Evolutionary conservation across 2,329 filamentous ascomycete species (phyloP), one percentile per base, ranked within the genome.

Genomic region (Akanthomyces lecanii): DNA sequence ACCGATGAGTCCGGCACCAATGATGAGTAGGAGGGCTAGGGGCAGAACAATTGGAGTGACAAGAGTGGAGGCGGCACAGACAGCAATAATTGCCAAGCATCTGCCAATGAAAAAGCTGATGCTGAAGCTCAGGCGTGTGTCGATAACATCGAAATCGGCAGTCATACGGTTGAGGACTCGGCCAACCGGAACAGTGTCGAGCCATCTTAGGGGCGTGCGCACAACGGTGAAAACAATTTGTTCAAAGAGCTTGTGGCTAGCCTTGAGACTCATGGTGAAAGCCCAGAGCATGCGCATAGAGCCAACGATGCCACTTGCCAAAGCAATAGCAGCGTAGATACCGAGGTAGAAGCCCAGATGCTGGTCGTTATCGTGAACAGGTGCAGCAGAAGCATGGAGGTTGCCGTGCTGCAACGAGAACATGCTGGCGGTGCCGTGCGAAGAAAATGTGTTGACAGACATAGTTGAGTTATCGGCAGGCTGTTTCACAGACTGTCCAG

Each of bases 111-210:
- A 81, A 67, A 87, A 85, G 5, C 80, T 82, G 65, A 91, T 73
- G 57, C 89, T 84, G 67, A 83, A 82, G 7, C 86, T 84, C 56
- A 92, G 77, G 42, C 84, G 81, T 7, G 83, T 86, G 74, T 94
- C 90, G 55, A 93, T 83, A 47, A 86, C 82, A 67, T 88, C 85
- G 73, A 94, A 92, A 74, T 94, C 90, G 3, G 88, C 81, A 0
- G 89, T 91, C 72, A 93, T 91, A 2, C 90, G 83, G 74, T 94
- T 94, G 23, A 93, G 78, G 44, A 93, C 85, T 52, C 90, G 84
- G 2, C 90, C 90, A 1, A 92, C 79, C 0, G 91, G 91, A 0
- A 92, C 87, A 0, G 90, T 93, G 70, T 94, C 90, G 44, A 94
- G 81, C 89, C 89, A 92, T 65, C 89, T 81, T n/a, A 93, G 78